Percentiles rank a stretch among this genome's conserved stretches.
Conservation (phyloP, 257 asterid species). For the Anisodus acutangulus region DNA sequence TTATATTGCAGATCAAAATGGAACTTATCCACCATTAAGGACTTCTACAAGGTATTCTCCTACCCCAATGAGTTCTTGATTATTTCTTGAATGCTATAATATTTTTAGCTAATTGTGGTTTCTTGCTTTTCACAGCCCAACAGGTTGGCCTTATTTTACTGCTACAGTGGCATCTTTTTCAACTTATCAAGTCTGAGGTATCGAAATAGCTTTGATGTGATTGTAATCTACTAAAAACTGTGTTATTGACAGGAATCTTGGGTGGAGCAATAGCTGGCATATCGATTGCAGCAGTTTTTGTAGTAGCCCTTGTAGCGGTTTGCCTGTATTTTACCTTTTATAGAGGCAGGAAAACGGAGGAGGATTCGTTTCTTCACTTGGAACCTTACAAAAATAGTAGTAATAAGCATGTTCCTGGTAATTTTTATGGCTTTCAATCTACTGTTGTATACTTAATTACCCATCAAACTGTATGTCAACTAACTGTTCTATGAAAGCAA, state of each 20-base stretch:
- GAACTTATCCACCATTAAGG: slow-evolving; percentile 69
- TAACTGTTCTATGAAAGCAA: background rate
- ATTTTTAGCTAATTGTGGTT: slow-evolving; percentile 35
- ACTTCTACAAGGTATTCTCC: slow-evolving; percentile 53
- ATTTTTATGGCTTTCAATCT: background rate
- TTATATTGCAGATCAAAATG: slow-evolving; percentile 72
- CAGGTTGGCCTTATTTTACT: slow-evolving; percentile 53
- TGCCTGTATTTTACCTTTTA: slow-evolving; percentile 53
- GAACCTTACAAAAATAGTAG: slow-evolving; percentile 35
- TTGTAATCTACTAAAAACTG: slow-evolving; percentile 15
- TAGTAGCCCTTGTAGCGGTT: slow-evolving; percentile 44
- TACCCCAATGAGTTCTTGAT: background rate
- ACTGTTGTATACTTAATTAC: background rate
- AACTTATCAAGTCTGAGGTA: slow-evolving; percentile 31
- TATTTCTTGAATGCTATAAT: slow-evolving; percentile 1
- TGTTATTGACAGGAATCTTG: slow-evolving; percentile 59
- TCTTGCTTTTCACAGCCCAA: slow-evolving; percentile 69
- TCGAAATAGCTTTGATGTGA: slow-evolving; percentile 27
- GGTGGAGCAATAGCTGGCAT: slow-evolving; percentile 80
- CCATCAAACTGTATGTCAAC: background rate
- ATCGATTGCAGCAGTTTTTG: slow-evolving; percentile 59
- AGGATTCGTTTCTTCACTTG: slow-evolving; percentile 36
- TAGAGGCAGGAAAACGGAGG: slow-evolving; percentile 43
- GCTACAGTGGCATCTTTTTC: slow-evolving; percentile 28
- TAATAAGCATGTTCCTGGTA: slow-evolving; percentile 50